Evolutionary conservation across 2,329 filamentous ascomycete genomes (phyloP).

Genomic region (Aspergillus neoniger): DNA sequence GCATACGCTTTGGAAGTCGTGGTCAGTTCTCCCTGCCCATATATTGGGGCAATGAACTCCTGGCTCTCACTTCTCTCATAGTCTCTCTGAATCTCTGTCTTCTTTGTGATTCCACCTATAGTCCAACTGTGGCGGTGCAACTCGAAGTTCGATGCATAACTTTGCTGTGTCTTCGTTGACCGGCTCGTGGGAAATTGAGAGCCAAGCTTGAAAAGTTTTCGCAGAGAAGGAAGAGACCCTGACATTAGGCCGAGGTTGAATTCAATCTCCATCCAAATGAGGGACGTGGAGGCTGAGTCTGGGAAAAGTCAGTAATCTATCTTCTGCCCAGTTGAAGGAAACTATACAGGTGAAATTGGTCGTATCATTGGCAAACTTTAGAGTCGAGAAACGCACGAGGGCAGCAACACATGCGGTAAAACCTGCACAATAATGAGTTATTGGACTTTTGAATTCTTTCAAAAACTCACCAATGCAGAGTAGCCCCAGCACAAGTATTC

Average conservation of each 20-base stretch:
- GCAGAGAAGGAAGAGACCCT: conserved; percentile 9
- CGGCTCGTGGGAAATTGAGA: neutral
- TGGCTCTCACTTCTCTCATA: conserved; percentile 3
- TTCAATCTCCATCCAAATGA: conserved; percentile 15
- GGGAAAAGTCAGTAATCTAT: neutral
- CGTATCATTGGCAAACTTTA: conserved; percentile 7
- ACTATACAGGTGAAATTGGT: conserved; percentile 10
- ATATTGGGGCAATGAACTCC: conserved; percentile 5
- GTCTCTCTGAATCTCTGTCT: conserved; percentile 8
- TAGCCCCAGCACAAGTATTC: conserved; percentile 7
- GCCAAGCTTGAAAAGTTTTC: neutral
- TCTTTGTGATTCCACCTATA: conserved; percentile 9
- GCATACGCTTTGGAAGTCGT: neutral
- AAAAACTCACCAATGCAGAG: conserved; percentile 1
- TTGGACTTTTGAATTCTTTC: neutral
- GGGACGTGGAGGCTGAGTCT: conserved; percentile 12
- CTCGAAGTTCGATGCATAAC: neutral
- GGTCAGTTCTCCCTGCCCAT: neutral
- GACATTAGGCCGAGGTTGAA: conserved; percentile 14
- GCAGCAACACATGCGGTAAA: conserved; percentile 13
- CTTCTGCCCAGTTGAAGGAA: too few relatives aligned
- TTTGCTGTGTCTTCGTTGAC: neutral
- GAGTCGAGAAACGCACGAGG: conserved; percentile 7
- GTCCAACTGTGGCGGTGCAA: neutral
- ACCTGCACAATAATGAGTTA: neutral